Evolutionary conservation across 495 filamentous ascomycete species (phyloP).

Genomic region (Ascobolus immersus): DNA sequence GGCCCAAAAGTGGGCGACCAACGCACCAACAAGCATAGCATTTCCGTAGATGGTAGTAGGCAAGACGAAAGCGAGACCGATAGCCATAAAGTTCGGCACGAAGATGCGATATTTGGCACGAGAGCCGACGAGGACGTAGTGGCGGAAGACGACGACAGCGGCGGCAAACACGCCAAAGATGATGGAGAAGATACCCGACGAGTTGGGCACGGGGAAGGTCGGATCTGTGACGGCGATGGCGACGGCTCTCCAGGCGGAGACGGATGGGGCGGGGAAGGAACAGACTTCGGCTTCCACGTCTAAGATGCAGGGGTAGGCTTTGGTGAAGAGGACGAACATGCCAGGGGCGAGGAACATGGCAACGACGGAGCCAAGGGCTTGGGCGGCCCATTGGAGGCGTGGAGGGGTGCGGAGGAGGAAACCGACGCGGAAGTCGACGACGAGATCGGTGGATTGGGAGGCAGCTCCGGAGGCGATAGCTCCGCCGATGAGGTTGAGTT

Average conservation of each 20-base stretch:
- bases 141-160: conserved; percentile 25
- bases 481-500: conserved; percentile 37
- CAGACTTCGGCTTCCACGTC: conserved; percentile 21
- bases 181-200: conserved; percentile 21
- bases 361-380: conserved; percentile 32
- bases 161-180: conserved; percentile 18
- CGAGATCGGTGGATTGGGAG: conserved; percentile 28
- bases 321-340: conserved; percentile 35
- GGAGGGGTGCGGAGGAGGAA: conserved; percentile 38
- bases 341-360: conserved; percentile 36
- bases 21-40: conserved; percentile 33
- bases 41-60: conserved; percentile 28
- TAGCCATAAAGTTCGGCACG: conserved; percentile 41
- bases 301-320: conserved; percentile 40
- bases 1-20: conserved; percentile 30
- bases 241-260: conserved; percentile 38
- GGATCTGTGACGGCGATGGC: conserved; percentile 38
- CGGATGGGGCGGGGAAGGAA: conserved; percentile 33
- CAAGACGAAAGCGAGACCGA: conserved; percentile 39
- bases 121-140: conserved; percentile 29
- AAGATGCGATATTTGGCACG: conserved; percentile 32
- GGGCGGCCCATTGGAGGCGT: conserved; percentile 36
- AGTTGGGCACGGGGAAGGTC: conserved; percentile 27
- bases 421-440: conserved; percentile 35
- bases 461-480: conserved; percentile 32